These are phyloP conservation scores for Mycocalia duriaeana DNA, from an alignment of 1,284 basidiomycete species.

Conservation along the genomic window DNA sequence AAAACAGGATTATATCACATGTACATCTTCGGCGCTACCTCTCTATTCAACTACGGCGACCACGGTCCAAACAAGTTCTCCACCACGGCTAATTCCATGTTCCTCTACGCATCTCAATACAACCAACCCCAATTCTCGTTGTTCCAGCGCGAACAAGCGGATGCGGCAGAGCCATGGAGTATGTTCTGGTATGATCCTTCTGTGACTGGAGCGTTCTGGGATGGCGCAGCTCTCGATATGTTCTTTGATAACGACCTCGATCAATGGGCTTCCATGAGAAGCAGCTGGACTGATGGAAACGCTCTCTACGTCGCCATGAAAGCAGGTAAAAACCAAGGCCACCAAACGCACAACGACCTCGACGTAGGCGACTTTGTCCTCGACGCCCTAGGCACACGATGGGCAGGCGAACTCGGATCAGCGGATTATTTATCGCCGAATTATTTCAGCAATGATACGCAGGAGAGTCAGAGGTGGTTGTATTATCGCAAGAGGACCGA, in stretches of 20 bases:
- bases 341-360: constrained; percentile 92
- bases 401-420: constrained; percentile 93
- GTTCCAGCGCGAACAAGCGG: constrained; percentile 89
- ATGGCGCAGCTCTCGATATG: constrained; percentile 76
- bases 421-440: constrained; percentile 72
- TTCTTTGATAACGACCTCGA: constrained; percentile 70
- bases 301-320: constrained; percentile 88
- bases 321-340: constrained; percentile 70
- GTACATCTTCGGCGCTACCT: constrained; percentile 80
- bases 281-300: constrained; percentile 85
- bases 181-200: constrained; percentile 98
- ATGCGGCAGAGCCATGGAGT: constrained; percentile 87
- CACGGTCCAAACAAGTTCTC: constrained; percentile 94
- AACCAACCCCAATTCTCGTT: constrained; percentile 73
- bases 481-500: constrained; percentile 97
- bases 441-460: constrained; percentile 73
- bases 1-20: constrained; percentile 89
- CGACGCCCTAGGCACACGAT: constrained; percentile 91
- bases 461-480: constrained; percentile 72
- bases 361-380: constrained; percentile 93
- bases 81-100: constrained; percentile 72
- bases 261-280: constrained; percentile 90
- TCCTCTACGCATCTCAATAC: constrained; percentile 70
- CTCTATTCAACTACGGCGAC: constrained; percentile 90
- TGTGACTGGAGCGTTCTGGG: constrained; percentile 87